These are phyloP conservation scores for Cercospora citrullina DNA, from an alignment of 2,329 filamentous ascomycete genomes.

Conservation along the genomic window DNA sequence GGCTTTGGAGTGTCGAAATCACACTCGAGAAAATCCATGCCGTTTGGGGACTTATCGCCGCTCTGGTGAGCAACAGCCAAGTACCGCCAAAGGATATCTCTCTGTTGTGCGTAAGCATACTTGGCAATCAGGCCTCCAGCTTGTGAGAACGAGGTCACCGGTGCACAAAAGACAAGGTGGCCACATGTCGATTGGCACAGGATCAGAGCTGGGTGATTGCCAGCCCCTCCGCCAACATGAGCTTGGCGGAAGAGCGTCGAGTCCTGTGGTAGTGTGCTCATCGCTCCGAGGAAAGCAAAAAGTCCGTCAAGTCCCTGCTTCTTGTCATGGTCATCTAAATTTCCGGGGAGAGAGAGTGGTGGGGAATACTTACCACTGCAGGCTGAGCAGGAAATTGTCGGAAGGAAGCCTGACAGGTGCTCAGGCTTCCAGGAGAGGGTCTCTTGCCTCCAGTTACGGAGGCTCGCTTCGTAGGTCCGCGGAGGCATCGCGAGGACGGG, in stretches of 20 bases:
- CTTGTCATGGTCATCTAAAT: not conserved
- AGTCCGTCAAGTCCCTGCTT: not conserved
- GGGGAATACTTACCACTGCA: not conserved
- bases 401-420: not conserved
- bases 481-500: not conserved
- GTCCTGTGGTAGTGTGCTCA: not conserved
- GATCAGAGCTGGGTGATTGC: not conserved
- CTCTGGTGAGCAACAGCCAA: not conserved
- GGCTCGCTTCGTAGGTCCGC: not conserved
- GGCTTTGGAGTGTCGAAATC: not conserved
- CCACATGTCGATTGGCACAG: conserved; percentile 1
- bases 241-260: not conserved
- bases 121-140: not conserved
- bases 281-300: not conserved
- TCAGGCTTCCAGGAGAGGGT: not conserved
- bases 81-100: not conserved
- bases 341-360: not conserved
- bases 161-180: conserved; percentile 3
- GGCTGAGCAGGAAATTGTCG: not conserved
- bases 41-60: not conserved
- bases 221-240: not conserved
- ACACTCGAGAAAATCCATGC: not conserved
- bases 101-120: not conserved
- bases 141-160: not conserved
- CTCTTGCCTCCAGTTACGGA: conserved; percentile 1